Conservation (phyloP, 2,329 filamentous ascomycete genomes). For the Paecilomyces sp. region DNA sequence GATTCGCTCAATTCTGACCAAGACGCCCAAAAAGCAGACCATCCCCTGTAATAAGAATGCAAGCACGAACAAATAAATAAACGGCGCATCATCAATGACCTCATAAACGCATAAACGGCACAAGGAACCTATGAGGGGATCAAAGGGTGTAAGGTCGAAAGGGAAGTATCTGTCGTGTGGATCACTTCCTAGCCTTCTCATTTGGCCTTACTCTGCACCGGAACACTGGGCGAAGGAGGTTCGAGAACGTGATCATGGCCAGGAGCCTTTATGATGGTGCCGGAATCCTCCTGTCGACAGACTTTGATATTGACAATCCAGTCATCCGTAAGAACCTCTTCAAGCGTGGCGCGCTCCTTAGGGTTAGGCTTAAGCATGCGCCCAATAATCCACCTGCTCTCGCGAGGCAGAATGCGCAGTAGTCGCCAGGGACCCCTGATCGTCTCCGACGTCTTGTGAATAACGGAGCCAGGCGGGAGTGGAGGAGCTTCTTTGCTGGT, state of each 20-base stretch:
- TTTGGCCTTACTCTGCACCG: constrained; percentile 27
- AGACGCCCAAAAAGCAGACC: constrained; percentile 1
- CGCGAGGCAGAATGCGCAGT: constrained; percentile 75
- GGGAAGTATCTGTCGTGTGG: constrained; percentile 3
- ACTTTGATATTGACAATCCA: constrained; percentile 85
- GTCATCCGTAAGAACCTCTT: constrained; percentile 77
- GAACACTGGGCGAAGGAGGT: constrained; percentile 42
- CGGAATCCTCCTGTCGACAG: constrained; percentile 70
- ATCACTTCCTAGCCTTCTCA: constrained; percentile 5
- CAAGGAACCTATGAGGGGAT: not conserved
- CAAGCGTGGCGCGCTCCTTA: constrained; percentile 71
- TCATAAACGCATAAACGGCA: not conserved
- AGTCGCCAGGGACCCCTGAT: constrained; percentile 92
- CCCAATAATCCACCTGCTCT: constrained; percentile 82
- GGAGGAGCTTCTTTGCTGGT: constrained; percentile 35
- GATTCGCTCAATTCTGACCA: not conserved
- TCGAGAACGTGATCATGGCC: constrained; percentile 83
- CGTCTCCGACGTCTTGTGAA: constrained; percentile 52
- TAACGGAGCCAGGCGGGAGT: constrained; percentile 21
- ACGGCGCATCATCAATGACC: not conserved
- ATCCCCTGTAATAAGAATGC: not conserved
- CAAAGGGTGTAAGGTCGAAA: not conserved
- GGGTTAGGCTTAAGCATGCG: constrained; percentile 89
- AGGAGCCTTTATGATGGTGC: constrained; percentile 62
- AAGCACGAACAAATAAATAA: not conserved